A percentile compares a stretch with the other conserved stretches of the same genome.
phyloP scores from a whole-genome alignment of 352 stramenopile genomes.

The Globisporangium mamillatum region DNA sequence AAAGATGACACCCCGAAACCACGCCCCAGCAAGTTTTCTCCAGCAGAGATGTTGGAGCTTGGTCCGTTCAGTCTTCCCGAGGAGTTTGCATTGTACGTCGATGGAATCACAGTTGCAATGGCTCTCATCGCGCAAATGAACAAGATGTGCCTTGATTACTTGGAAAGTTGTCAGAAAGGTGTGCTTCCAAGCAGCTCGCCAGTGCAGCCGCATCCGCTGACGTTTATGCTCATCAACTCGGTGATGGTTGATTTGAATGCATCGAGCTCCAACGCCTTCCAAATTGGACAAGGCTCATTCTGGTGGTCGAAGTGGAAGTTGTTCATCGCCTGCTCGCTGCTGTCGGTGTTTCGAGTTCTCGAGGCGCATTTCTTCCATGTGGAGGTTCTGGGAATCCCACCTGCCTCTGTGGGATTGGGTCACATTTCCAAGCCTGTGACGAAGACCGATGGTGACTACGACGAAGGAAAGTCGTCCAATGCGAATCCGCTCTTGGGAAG shows the following conservation, averaged over 20 bases:
- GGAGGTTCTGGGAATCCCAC: conserved; percentile 69
- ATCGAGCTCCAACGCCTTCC: conserved; percentile 15
- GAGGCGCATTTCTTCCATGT: conserved; percentile 87
- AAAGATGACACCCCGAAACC: conserved; percentile 27
- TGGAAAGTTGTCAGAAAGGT: conserved; percentile 64
- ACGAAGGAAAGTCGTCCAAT: conserved; percentile 17
- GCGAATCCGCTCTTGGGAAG: conserved; percentile 68
- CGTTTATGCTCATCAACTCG: conserved; percentile 88
- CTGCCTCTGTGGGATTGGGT: conserved; percentile 81
- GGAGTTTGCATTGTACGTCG: conserved; percentile 39
- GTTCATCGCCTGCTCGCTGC: conserved; percentile 53
- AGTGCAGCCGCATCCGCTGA: conserved; percentile 80
- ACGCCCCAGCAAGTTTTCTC: conserved; percentile 57
- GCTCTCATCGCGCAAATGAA: conserved; percentile 60
- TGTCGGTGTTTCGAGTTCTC: conserved; percentile 67
- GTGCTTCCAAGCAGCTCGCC: conserved; percentile 59
- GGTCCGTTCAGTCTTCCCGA: conserved; percentile 55
- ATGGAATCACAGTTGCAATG: conserved; percentile 48
- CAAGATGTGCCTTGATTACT: conserved; percentile 69
- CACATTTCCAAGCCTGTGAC: conserved; percentile 36
- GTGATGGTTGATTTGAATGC: conserved; percentile 57
- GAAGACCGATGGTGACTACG: conserved; percentile 18
- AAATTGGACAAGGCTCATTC: conserved; percentile 19
- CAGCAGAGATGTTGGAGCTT: conserved; percentile 63
- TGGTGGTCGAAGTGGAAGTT: conserved; percentile 55